Evolutionary conservation across 352 stramenopile species (phyloP).

Genomic region (Globisporangium recalcitrans): DNA sequence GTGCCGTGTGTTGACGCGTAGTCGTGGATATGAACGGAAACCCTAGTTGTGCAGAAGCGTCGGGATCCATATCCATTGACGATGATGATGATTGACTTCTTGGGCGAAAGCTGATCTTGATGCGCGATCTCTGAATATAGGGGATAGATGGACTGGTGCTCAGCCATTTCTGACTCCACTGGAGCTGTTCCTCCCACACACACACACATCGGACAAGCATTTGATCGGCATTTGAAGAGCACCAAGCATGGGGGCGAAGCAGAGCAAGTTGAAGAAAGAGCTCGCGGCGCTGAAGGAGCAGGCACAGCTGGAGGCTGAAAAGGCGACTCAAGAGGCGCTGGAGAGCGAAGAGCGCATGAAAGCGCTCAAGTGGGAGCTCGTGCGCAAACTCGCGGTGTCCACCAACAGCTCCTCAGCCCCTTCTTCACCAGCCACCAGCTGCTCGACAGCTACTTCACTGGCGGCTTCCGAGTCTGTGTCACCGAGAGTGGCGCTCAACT

Average conservation of each 20-base stretch:
- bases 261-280: conserved; percentile 60
- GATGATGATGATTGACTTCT: too few relatives aligned
- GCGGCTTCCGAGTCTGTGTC: conserved; percentile 17
- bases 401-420: conserved; percentile 8
- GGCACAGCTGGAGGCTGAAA: conserved; percentile 51
- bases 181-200: too few relatives aligned
- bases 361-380: conserved; percentile 69
- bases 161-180: too few relatives aligned
- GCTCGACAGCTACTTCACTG: conserved; percentile 14
- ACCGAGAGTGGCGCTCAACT: conserved; percentile 36
- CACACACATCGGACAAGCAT: too few relatives aligned
- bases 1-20: too few relatives aligned
- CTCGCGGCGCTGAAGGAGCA: conserved; percentile 41
- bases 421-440: background rate
- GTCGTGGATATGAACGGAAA: too few relatives aligned
- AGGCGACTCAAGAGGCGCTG: conserved; percentile 25
- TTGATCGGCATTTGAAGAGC: too few relatives aligned
- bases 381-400: conserved; percentile 39
- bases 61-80: too few relatives aligned
- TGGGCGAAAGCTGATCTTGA: too few relatives aligned
- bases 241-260: conserved; percentile 54
- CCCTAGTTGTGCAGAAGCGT: too few relatives aligned
- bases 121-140: too few relatives aligned
- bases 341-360: conserved; percentile 63
- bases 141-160: too few relatives aligned